Base-by-base conservation (phyloP, 495 filamentous ascomycete genomes). In the Xylaria acuta region DNA sequence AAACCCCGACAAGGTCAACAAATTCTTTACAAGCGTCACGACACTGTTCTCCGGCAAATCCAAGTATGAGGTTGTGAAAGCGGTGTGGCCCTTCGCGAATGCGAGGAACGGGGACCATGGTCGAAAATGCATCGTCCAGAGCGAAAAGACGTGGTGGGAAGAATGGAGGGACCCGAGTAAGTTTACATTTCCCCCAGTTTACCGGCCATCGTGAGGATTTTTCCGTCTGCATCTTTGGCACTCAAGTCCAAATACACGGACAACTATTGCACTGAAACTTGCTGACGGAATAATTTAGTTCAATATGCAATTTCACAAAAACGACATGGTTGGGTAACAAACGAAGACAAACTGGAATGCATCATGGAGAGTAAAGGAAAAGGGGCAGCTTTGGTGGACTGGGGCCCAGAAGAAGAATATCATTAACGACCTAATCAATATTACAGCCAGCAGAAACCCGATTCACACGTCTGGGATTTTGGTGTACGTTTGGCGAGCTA, bases 141-240 rank as follows among this genome's bases (percentile, higher is more conserved):
- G 80, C 18, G 86, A 89, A 77, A 84, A 88, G 75, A 79, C 75
- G 0, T 88, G 86, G 86, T 88, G 86, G 83, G 77, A 79, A 60
- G 84, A 86, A 64, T 87, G 85, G 84, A 80, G 75, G 64, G 83
- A 84, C 41, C 77, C 81, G 4, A 80, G 69, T 85, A 56, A 65
- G 69, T 47, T 53, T 47, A 25, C 2, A 20, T 62, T 11, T 34
- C 41, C n/a, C 40, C 14, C 30, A 12, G 0, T 45, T 14, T 30
- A 18, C 14, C 22, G 53, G 7, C 32, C 25, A 43, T 41, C 45
- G 27, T 38, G 36, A 8, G 18, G 22, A 18, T n/a, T 1, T n/a
- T 47, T 34, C 25, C 22, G 14, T 36, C 7, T 25, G 22, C 16
- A 32, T 68, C 14, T n/a, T 4, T 3, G 1, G 8, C 27, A 18